Conservation (phyloP, 768 basidiomycete species). For the Postia placenta region DNA sequence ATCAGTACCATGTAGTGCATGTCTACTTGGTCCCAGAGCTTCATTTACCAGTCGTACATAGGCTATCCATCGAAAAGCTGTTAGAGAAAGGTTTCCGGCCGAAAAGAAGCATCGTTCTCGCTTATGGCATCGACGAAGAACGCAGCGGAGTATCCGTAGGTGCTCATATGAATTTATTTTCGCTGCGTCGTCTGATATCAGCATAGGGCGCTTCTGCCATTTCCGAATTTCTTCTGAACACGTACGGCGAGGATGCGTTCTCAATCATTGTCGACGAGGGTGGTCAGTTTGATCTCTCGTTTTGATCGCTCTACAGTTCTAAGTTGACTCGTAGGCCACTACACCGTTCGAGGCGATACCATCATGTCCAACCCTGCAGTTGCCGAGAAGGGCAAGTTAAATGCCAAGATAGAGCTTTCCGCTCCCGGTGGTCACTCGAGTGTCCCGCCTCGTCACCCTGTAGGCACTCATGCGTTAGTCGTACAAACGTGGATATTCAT, state of each 20-base stretch:
- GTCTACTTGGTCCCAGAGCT: background rate
- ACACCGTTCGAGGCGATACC: constrained; percentile 41
- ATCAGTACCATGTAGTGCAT: constrained; percentile 24
- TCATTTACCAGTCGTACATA: background rate
- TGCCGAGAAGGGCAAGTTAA: constrained; percentile 68
- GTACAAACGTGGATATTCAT: constrained; percentile 13
- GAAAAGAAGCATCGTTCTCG: constrained; percentile 31
- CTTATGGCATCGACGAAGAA: constrained; percentile 51
- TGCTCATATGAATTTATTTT: background rate
- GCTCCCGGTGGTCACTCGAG: constrained; percentile 83
- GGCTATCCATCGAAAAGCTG: constrained; percentile 40
- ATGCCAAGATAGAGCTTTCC: constrained; percentile 56
- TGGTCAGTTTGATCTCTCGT: constrained; percentile 40
- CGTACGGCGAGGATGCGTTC: constrained; percentile 67
- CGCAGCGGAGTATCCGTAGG: constrained; percentile 20
- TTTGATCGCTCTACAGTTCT: constrained; percentile 15
- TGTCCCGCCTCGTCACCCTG: constrained; percentile 80
- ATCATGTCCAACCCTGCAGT: constrained; percentile 59
- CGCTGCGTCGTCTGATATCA: background rate
- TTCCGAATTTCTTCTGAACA: constrained; percentile 40
- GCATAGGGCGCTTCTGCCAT: constrained; percentile 50
- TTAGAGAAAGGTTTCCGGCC: constrained; percentile 41
- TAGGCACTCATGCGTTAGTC: constrained; percentile 21
- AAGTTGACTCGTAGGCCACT: constrained; percentile 22
- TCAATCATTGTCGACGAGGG: constrained; percentile 88